phyloP scores from a whole-genome alignment of 352 stramenopile genomes.

The Peronosclerospora sorghi region DNA sequence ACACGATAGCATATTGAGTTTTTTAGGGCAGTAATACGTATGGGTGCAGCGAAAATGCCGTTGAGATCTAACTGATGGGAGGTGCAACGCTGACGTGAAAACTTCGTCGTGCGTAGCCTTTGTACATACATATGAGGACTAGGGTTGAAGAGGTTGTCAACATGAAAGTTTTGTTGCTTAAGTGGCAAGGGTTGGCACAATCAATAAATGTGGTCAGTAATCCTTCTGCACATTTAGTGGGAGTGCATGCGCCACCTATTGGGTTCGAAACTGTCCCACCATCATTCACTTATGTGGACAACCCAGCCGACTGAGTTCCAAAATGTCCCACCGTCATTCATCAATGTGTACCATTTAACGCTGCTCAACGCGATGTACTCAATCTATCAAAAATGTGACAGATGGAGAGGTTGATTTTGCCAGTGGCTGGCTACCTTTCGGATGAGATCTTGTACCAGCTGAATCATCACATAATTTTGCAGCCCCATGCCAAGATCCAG shows the following conservation, averaged over 20 bases:
- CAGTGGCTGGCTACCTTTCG: constrained; percentile 76
- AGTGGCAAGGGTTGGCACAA: too few species aligned
- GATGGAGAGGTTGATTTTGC: too few species aligned
- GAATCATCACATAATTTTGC: constrained; percentile 84
- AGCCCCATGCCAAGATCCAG: constrained; percentile 75
- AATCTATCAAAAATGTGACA: too few species aligned
- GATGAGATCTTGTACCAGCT: constrained; percentile 75
- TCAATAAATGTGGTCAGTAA: too few species aligned
- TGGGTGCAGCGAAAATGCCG: neutral
- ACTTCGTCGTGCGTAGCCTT: too few species aligned
- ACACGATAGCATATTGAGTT: constrained; percentile 8
- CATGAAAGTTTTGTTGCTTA: too few species aligned
- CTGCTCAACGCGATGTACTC: constrained; percentile 1
- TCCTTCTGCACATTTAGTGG: too few species aligned
- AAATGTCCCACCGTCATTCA: neutral
- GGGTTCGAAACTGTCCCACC: too few species aligned
- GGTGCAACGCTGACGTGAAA: too few species aligned
- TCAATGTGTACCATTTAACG: constrained; percentile 3
- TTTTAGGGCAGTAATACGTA: neutral
- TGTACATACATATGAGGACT: constrained; percentile 2
- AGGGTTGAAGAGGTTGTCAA: constrained; percentile 11
- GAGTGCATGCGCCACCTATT: too few species aligned
- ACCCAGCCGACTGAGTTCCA: too few species aligned
- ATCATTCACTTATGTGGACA: too few species aligned
- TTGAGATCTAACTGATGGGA: constrained; percentile 1